phyloP scores from a whole-genome alignment of 345 rosid species.

The Salix udensis region DNA sequence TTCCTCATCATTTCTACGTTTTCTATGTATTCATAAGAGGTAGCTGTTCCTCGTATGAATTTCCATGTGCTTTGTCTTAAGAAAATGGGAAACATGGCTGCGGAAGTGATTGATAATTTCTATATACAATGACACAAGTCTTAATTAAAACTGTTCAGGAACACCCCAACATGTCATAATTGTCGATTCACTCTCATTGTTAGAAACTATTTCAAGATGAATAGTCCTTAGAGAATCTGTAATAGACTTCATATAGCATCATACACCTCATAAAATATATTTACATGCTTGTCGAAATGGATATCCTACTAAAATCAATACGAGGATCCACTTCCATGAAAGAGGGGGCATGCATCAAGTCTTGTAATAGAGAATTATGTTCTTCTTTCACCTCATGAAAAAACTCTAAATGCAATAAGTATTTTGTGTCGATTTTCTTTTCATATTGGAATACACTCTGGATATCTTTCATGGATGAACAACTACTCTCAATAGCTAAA shows the following conservation, averaged over 20 bases:
- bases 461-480: too few species aligned
- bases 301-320: background rate
- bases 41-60: background rate
- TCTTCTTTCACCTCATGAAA: background rate
- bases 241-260: background rate
- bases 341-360: too few species aligned
- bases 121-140: background rate
- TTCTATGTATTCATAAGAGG: background rate
- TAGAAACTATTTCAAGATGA: background rate
- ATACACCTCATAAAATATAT: too few species aligned
- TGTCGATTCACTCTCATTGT: background rate
- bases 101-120: background rate
- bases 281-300: too few species aligned
- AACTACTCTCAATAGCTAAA: too few species aligned
- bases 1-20: background rate
- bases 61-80: background rate
- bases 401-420: background rate
- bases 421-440: too few species aligned
- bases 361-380: background rate
- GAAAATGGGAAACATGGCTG: slow-evolving; percentile 9
- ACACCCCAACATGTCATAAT: background rate
- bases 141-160: background rate
- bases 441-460: too few species aligned
- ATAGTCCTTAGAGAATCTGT: background rate
- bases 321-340: background rate